Evolutionary conservation across 176 grass and related monocot genomes (phyloP).

Genomic region (Typha latifolia): DNA sequence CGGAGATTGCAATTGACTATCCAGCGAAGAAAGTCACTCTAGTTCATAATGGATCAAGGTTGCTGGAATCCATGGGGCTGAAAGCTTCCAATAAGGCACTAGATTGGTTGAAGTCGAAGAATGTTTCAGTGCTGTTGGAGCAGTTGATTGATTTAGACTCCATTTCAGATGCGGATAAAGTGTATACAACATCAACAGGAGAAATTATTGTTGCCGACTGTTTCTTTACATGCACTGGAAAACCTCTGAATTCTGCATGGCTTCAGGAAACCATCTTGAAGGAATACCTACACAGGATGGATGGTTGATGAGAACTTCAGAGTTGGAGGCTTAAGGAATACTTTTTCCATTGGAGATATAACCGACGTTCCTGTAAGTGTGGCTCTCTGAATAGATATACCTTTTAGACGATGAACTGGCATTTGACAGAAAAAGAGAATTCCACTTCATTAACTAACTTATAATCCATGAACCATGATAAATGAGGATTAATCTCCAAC

Average conservation of each 20-base stretch:
- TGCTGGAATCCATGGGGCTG: conserved; percentile 38
- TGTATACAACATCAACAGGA: conserved; percentile 47
- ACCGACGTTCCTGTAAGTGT: conserved; percentile 26
- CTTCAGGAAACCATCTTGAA: conserved; percentile 23
- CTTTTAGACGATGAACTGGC: too few relatives aligned
- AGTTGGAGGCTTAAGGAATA: conserved; percentile 33
- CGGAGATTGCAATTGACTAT: conserved; percentile 38
- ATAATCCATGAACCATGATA: too few relatives aligned
- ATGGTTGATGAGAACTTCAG: conserved; percentile 41
- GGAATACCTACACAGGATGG: conserved; percentile 24
- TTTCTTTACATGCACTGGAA: conserved; percentile 38
- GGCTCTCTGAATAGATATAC: neutral
- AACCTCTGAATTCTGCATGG: conserved; percentile 38
- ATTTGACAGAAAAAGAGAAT: too few relatives aligned
- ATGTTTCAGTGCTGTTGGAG: conserved; percentile 54
- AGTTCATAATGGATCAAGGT: conserved; percentile 38
- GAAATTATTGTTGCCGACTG: conserved; percentile 43
- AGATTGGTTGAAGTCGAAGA: conserved; percentile 57
- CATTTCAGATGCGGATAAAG: neutral
- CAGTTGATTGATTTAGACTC: conserved; percentile 35
- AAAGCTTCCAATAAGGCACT: conserved; percentile 46
- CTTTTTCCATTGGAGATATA: conserved; percentile 66
- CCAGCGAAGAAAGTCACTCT: conserved; percentile 55
- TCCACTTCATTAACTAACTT: too few relatives aligned
- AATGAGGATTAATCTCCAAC: too few relatives aligned